phyloP scores from a whole-genome alignment of 1,139 yeast genomes.

The Candida freyschussii region DNA sequence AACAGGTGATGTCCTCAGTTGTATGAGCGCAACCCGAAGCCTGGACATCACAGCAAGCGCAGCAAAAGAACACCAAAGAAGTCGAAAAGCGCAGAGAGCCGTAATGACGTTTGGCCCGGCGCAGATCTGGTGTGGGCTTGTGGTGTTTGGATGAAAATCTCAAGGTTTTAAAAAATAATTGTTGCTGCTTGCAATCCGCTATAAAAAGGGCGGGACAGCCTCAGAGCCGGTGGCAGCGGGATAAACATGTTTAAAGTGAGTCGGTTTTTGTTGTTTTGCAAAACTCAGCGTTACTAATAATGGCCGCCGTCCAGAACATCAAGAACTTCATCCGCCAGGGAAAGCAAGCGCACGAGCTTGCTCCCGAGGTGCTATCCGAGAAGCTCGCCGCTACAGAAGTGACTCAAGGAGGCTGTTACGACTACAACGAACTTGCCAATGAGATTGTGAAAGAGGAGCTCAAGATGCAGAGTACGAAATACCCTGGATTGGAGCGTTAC shows the following conservation, averaged over 20 bases:
- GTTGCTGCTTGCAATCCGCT: no score
- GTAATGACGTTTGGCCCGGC: no score
- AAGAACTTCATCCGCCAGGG: conserved; percentile 84
- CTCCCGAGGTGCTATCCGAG: conserved; percentile 6
- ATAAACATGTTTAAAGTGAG: conserved; percentile 10
- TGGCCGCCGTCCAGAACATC: conserved; percentile 40
- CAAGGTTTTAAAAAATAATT: no score
- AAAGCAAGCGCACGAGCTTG: conserved; percentile 49
- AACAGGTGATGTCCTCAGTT: conserved; percentile 9
- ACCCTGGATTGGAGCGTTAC: conserved; percentile 26
- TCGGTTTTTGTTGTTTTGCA: background rate
- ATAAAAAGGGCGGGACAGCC: no score
- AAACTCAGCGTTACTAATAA: conserved; percentile 6
- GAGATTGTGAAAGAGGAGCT: conserved; percentile 24
- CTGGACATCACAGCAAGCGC: conserved; percentile 1
- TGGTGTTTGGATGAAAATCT: no score
- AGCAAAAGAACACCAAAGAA: no score
- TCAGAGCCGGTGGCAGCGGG: no score
- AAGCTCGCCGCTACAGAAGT: conserved; percentile 1
- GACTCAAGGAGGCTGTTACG: conserved; percentile 9
- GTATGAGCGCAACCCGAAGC: conserved; percentile 8
- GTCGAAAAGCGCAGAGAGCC: no score
- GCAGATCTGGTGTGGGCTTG: no score
- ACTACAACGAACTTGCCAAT: conserved; percentile 24
- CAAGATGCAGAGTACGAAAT: conserved; percentile 15